Conservation (phyloP, 306 rosid species). For the Comarum palustre region DNA sequence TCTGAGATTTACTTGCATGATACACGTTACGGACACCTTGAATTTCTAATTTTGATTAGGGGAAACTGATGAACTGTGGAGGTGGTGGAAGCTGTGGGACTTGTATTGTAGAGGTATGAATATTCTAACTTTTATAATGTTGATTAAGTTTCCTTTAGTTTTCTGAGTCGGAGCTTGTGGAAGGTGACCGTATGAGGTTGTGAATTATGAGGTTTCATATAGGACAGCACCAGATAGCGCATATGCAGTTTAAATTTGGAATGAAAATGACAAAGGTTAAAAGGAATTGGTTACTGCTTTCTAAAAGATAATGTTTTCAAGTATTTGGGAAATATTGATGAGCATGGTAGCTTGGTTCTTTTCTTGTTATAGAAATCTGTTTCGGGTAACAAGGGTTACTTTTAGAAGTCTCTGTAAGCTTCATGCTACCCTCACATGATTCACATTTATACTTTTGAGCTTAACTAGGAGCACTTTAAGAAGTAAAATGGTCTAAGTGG, state of each 20-base stretch:
- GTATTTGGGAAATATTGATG: neutral
- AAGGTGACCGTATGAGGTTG: neutral
- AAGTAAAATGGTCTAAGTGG: neutral
- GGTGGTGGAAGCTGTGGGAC: conserved; percentile 96
- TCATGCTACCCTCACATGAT: neutral
- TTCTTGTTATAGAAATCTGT: neutral
- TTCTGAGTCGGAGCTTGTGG: neutral
- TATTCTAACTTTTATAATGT: conserved; percentile 3
- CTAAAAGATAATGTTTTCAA: neutral
- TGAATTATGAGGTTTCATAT: neutral
- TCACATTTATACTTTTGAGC: neutral
- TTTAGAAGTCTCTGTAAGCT: conserved; percentile 1
- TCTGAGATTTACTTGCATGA: too few species aligned
- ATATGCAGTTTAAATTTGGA: neutral
- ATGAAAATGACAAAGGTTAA: neutral
- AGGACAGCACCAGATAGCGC: neutral
- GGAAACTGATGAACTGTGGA: conserved; percentile 92
- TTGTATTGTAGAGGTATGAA: conserved; percentile 73
- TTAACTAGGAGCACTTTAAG: neutral
- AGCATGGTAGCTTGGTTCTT: neutral
- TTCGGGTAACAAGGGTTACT: too few species aligned
- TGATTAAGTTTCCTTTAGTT: neutral
- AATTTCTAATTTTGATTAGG: conserved; percentile 39
- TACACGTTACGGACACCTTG: neutral
- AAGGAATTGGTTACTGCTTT: neutral